These are phyloP conservation scores for Yarrowia sp. DNA, from an alignment of 805 yeast species.

Conservation along the genomic window DNA sequence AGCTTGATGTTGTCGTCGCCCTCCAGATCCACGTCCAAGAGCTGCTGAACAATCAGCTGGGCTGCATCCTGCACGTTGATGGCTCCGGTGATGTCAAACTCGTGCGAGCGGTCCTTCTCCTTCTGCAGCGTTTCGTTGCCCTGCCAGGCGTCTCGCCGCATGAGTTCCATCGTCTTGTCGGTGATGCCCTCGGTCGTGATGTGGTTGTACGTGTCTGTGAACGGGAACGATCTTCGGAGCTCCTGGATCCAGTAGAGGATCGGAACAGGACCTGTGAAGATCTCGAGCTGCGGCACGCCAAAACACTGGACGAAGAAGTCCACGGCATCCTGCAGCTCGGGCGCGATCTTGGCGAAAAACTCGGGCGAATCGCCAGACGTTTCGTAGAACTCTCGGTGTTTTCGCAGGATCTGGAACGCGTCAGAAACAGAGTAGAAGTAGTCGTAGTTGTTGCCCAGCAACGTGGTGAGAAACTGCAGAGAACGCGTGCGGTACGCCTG, in stretches of 20 bases:
- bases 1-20: constrained; percentile 22
- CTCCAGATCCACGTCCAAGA: constrained; percentile 17
- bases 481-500: constrained; percentile 22
- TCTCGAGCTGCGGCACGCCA: constrained; percentile 22
- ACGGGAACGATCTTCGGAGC: neutral
- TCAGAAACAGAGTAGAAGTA: constrained; percentile 19
- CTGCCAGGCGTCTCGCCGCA: constrained; percentile 6
- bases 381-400: neutral
- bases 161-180: constrained; percentile 7
- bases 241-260: constrained; percentile 22
- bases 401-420: constrained; percentile 20
- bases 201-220: constrained; percentile 7
- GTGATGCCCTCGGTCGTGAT: constrained; percentile 17
- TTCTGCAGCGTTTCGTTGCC: constrained; percentile 4
- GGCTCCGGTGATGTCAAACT: constrained; percentile 11
- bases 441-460: constrained; percentile 9
- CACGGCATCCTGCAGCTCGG: constrained; percentile 11
- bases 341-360: neutral
- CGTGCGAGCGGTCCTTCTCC: neutral
- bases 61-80: constrained; percentile 12
- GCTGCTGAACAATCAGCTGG: neutral
- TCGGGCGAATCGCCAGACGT: constrained; percentile 4
- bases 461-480: constrained; percentile 6
- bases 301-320: constrained; percentile 23
- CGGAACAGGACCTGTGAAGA: constrained; percentile 20